Conservation (phyloP, 108 stramenopile genomes). For the Discostella stelligeroides region DNA sequence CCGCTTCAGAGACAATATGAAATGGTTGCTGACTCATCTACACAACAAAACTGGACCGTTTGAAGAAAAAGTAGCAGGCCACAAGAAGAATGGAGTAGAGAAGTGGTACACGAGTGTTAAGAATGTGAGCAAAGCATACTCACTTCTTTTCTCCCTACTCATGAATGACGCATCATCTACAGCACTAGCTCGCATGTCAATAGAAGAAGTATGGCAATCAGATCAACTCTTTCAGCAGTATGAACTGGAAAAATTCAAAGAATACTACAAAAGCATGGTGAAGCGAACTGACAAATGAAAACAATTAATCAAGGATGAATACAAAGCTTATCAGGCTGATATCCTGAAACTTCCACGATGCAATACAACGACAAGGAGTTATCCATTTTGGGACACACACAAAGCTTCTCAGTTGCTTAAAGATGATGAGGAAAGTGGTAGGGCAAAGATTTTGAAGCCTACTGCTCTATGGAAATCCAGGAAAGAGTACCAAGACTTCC, state of each 20-base stretch:
- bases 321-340: background rate
- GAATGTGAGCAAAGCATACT: slow-evolving; percentile 15
- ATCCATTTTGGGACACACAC: background rate
- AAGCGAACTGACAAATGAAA: background rate
- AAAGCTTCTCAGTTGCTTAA: background rate
- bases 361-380: background rate
- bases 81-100: background rate
- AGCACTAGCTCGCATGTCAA: background rate
- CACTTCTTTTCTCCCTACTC: background rate
- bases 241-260: slow-evolving; percentile 2
- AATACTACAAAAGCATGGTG: slow-evolving; percentile 2
- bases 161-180: background rate
- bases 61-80: too few relatives aligned
- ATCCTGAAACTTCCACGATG: background rate
- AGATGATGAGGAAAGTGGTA: background rate
- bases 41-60: slow-evolving; percentile 7
- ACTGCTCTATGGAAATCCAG: background rate
- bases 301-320: background rate
- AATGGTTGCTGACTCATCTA: background rate
- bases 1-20: slow-evolving; percentile 8
- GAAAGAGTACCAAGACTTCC: slow-evolving; percentile 3
- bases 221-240: slow-evolving; percentile 4
- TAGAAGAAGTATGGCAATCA: slow-evolving; percentile 6
- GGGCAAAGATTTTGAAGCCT: background rate
- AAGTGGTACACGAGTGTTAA: slow-evolving; percentile 6